Evolutionary conservation across 345 rosid species (phyloP), one percentile per base, ranked within the genome.

Genomic region (Lepidium didymum): DNA sequence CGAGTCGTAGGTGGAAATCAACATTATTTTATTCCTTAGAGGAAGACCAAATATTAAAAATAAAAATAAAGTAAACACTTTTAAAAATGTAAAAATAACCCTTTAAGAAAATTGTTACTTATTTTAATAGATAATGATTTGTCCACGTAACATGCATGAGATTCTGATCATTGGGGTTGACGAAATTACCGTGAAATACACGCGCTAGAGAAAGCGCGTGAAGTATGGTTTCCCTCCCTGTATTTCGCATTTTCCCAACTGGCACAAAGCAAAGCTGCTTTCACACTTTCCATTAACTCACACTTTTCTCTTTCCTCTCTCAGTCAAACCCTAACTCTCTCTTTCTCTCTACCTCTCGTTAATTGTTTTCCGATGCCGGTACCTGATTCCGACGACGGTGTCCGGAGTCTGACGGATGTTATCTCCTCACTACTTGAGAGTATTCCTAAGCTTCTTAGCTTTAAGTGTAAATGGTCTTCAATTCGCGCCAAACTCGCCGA

Each of bases 381-480:
- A 29, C 51, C 80, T 6, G 84, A 83, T 43, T 58, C 64, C 49
- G 65, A 64, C 56, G 83, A 83, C 69, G 80, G 79, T 13, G 75
- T 79, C 63, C 55, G 49, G 41, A 31, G 38, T 23, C 74, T 82
- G 5, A 71, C 43, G 15, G 77, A 70, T 16, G 67, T 76, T 2
- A 67, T 90, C 40, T 68, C 70, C 21, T 73, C 89, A 7, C 86
- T 90, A 19, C 56, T 74, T 0, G 73, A 76, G 3, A 75, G 68
- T 47, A 88, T 88, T 75, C 80, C 85, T 0, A 69, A 37, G 4
- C 75, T 84, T 8, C 62, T 56, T 23, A 78, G 77, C 59, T 87
- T 93, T 75, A 91, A 83, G 70, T 85, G 84, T 33, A 93, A 91
- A 79, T 93, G 98, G 97, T 73, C 72, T 13, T 60, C 85, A 6